Evolutionary conservation across 1,284 basidiomycete species (phyloP).

Genomic region (Moesziomyces sp.): DNA sequence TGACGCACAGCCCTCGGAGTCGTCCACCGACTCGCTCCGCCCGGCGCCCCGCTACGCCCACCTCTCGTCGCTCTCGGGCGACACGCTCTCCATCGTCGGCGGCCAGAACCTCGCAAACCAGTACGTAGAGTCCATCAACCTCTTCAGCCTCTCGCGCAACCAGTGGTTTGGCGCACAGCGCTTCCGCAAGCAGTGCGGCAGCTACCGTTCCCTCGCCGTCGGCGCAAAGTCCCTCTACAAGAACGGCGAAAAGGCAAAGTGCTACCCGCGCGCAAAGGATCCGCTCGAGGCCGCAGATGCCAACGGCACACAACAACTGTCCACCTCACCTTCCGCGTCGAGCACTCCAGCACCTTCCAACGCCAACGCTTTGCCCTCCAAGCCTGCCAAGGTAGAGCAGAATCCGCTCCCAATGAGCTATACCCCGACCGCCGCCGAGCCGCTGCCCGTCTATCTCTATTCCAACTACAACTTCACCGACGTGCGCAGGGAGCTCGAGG

Average conservation of each 20-base stretch:
- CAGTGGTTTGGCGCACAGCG: constrained; percentile 48
- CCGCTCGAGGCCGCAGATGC: constrained; percentile 16
- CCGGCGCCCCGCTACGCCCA: constrained; percentile 61
- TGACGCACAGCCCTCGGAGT: constrained; percentile 5
- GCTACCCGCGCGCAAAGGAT: constrained; percentile 50
- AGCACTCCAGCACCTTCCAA: constrained; percentile 3
- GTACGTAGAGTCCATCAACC: constrained; percentile 67
- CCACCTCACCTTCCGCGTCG: not conserved
- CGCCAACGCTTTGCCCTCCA: not conserved
- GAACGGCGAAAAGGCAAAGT: constrained; percentile 49
- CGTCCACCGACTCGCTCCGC: constrained; percentile 10
- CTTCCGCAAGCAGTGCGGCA: constrained; percentile 58
- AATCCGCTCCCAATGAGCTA: constrained; percentile 49
- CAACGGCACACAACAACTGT: not conserved
- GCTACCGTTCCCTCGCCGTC: constrained; percentile 57
- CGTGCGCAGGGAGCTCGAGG: constrained; percentile 61
- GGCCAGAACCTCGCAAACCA: constrained; percentile 79
- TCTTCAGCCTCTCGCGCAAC: constrained; percentile 51
- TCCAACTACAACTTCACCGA: constrained; percentile 65
- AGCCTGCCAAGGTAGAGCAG: constrained; percentile 30
- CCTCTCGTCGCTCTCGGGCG: constrained; percentile 53
- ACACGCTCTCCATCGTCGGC: constrained; percentile 84
- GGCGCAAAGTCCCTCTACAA: constrained; percentile 34
- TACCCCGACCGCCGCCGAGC: constrained; percentile 7
- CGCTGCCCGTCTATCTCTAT: constrained; percentile 57